These are phyloP conservation scores for Brassica juncea DNA, from an alignment of 345 rosid genomes.

Conservation along the genomic window DNA sequence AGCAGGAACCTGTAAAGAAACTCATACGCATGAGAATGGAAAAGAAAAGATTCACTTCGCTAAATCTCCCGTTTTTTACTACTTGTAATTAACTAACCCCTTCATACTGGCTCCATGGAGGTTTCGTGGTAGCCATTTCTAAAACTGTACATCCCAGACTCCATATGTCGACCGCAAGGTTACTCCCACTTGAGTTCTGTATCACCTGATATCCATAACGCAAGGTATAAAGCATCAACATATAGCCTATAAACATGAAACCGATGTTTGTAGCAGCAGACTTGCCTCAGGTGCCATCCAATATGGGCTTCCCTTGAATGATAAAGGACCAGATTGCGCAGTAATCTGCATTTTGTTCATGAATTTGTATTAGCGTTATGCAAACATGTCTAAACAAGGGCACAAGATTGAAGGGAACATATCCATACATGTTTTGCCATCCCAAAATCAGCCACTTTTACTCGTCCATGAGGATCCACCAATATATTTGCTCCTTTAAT, in stretches of 20 bases:
- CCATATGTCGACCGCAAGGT: constrained; percentile 88
- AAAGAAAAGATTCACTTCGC: background rate
- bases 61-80: background rate
- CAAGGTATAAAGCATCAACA: constrained; percentile 11
- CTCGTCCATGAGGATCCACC: constrained; percentile 77
- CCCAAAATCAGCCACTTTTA: constrained; percentile 79
- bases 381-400: background rate
- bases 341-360: constrained; percentile 60
- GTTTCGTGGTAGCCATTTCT: constrained; percentile 89
- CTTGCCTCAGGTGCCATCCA: constrained; percentile 96
- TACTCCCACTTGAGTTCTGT: constrained; percentile 66
- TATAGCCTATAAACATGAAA: constrained; percentile 16
- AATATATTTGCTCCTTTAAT: constrained; percentile 88
- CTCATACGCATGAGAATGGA: constrained; percentile 15
- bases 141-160: constrained; percentile 87
- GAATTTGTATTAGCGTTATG: constrained; percentile 27
- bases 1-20: constrained; percentile 59
- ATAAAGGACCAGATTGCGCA: constrained; percentile 74
- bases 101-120: constrained; percentile 88
- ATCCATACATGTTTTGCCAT: constrained; percentile 69
- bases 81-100: constrained; percentile 60
- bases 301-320: constrained; percentile 86
- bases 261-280: constrained; percentile 2
- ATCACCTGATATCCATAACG: constrained; percentile 55
- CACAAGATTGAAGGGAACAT: constrained; percentile 12